Conservation (phyloP, 768 basidiomycete genomes). For the Termitomyces sp. region DNA sequence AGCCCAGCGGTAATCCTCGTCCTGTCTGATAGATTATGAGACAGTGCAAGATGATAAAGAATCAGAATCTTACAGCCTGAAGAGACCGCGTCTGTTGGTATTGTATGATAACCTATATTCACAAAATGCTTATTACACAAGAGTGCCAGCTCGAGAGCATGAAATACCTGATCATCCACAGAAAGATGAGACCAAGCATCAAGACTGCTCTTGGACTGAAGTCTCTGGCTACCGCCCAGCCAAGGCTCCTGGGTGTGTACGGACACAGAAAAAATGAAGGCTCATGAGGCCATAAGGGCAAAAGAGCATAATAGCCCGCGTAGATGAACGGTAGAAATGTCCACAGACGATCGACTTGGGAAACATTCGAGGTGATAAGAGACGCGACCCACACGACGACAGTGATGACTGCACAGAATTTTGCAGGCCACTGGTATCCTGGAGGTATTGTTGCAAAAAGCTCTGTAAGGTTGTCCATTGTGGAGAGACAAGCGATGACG, state of each 20-base stretch:
- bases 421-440: constrained; percentile 54
- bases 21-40: constrained; percentile 38
- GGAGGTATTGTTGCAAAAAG: constrained; percentile 24
- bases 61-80: constrained; percentile 47
- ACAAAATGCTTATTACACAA: constrained; percentile 2
- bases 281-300: constrained; percentile 52
- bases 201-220: constrained; percentile 70
- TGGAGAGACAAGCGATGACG: not conserved
- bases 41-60: not conserved
- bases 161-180: constrained; percentile 55
- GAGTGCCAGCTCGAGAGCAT: constrained; percentile 14
- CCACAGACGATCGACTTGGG: constrained; percentile 84
- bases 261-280: constrained; percentile 42
- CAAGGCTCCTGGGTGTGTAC: constrained; percentile 46
- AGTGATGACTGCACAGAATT: constrained; percentile 50
- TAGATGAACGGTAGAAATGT: constrained; percentile 80
- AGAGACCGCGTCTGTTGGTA: constrained; percentile 78
- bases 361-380: constrained; percentile 70
- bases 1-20: constrained; percentile 92
- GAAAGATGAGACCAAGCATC: constrained; percentile 65
- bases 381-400: constrained; percentile 51
- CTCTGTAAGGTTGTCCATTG: constrained; percentile 5
- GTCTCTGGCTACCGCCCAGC: constrained; percentile 31
- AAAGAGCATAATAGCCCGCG: constrained; percentile 73
- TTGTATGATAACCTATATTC: constrained; percentile 64